Percentiles rank a stretch among this genome's conserved stretches.
These are phyloP conservation scores for Paecilomyces dactylethromorphus DNA, from an alignment of 2,329 filamentous ascomycete genomes.

Conservation along the genomic window DNA sequence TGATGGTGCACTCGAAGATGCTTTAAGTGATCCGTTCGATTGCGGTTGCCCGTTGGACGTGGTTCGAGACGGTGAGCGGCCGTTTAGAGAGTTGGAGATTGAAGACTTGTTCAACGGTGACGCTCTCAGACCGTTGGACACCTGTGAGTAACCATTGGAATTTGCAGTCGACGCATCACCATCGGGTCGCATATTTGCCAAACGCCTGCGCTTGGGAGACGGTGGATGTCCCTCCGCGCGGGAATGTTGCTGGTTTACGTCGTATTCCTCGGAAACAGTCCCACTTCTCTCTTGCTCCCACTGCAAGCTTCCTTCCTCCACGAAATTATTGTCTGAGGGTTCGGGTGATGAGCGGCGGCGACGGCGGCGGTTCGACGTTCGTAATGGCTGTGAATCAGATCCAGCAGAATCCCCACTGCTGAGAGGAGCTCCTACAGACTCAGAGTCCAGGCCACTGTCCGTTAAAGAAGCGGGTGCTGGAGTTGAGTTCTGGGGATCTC, in stretches of 20 bases:
- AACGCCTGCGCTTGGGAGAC: conserved; percentile 53
- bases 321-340: conserved; percentile 11
- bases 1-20: conserved; percentile 26
- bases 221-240: conserved; percentile 26
- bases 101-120: conserved; percentile 44
- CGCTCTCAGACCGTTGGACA: conserved; percentile 51
- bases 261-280: conserved; percentile 17
- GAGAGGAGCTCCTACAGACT: not conserved
- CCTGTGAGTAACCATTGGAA: conserved; percentile 50
- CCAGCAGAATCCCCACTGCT: conserved; percentile 6
- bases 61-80: conserved; percentile 37
- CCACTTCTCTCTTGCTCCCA: conserved; percentile 20
- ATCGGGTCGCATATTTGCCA: conserved; percentile 59
- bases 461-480: conserved; percentile 12
- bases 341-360: conserved; percentile 24
- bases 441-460: conserved; percentile 12
- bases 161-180: conserved; percentile 38
- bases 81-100: conserved; percentile 46
- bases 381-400: conserved; percentile 6
- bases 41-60: conserved; percentile 31
- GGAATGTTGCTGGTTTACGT: conserved; percentile 15
- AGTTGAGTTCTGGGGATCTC: conserved; percentile 12
- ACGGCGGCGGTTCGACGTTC: conserved; percentile 21
- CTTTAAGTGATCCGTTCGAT: conserved; percentile 33
- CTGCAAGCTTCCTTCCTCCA: conserved; percentile 14